Base-by-base conservation (phyloP, 306 rosid genomes). In the Lupinus albus region DNA sequence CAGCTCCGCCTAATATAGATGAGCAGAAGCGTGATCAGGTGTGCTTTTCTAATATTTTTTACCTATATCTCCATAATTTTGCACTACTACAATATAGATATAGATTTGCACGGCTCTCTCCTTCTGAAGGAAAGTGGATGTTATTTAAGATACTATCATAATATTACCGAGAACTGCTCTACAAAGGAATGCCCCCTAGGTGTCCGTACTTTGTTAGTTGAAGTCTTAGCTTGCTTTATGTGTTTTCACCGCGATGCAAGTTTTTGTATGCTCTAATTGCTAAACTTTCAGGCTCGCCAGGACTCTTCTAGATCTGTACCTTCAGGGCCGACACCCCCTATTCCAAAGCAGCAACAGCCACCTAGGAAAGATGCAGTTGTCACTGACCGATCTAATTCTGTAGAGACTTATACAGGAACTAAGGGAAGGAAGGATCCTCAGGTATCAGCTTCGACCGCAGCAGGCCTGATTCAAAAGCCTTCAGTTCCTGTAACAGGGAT, bases 1-100 rank as follows among this genome's bases (percentile, higher is more conserved):
- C 99, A 33, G 99, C 96, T 30, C 97, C 99, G 70, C 99, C 99
- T 51, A 93, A 93, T 90, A 67, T 93, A 74, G 94, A 90, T 60
- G 99, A 93, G 85, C 99, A 89, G 80, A 93, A 86, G 71, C 88
- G 86, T 28, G 96, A 83, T 53, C 97, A 88, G 87, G 99, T 93
- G 47, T 73, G 71, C 1, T 14, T 45, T 5, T 60, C 71, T 71
- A 39, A 74, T 49, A 32, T 57, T 44, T 7, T 30, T 9, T 33
- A 46, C 25, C 21, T 46, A 5, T 11, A 18, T 21, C 28, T 50
- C 9, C 28, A 56, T 50, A 47, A 11, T 59, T 44, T 48, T 82
- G 47, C 60, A n/a, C 30, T 49, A 15, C 47, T 44, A 28, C 7
- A 5, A 33, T 6, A 32, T 6, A 32, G 36, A 13, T 54, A 52